Evolutionary conservation across 1,284 basidiomycete species (phyloP).

Genomic region (Bjerkandera adusta): DNA sequence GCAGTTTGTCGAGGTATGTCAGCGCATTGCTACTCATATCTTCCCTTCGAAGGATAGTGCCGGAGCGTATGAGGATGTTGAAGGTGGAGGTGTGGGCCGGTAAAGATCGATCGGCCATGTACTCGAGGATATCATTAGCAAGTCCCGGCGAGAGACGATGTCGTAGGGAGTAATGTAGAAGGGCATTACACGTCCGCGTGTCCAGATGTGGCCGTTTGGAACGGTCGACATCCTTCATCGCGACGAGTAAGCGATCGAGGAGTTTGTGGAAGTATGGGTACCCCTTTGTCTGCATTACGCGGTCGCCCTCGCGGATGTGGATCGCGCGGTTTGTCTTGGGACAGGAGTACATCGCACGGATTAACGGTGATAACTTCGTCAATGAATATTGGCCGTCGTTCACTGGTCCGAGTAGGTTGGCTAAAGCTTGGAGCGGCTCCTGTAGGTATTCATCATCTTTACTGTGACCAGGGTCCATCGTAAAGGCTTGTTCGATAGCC

Average conservation of each 20-base stretch:
- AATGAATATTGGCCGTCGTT: conserved; percentile 48
- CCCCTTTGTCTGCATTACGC: conserved; percentile 40
- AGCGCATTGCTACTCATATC: conserved; percentile 39
- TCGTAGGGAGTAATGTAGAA: conserved; percentile 64
- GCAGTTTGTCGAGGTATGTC: conserved; percentile 27
- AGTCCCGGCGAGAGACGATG: conserved; percentile 50
- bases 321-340: conserved; percentile 43
- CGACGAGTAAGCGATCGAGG: conserved; percentile 43
- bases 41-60: conserved; percentile 48
- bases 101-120: conserved; percentile 49
- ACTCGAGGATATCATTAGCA: conserved; percentile 46
- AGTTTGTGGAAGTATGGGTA: conserved; percentile 58
- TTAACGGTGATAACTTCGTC: conserved; percentile 39
- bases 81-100: conserved; percentile 47
- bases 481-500: conserved; percentile 15
- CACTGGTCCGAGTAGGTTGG: conserved; percentile 51
- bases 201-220: conserved; percentile 35
- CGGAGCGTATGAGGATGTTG: conserved; percentile 56
- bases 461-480: conserved; percentile 6
- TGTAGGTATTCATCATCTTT: conserved; percentile 23
- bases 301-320: conserved; percentile 12
- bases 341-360: conserved; percentile 47
- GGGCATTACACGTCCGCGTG: conserved; percentile 52
- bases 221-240: conserved; percentile 18
- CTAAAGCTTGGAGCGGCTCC: conserved; percentile 52